phyloP scores from a whole-genome alignment of 306 rosid genomes.

The Betula pendula region DNA sequence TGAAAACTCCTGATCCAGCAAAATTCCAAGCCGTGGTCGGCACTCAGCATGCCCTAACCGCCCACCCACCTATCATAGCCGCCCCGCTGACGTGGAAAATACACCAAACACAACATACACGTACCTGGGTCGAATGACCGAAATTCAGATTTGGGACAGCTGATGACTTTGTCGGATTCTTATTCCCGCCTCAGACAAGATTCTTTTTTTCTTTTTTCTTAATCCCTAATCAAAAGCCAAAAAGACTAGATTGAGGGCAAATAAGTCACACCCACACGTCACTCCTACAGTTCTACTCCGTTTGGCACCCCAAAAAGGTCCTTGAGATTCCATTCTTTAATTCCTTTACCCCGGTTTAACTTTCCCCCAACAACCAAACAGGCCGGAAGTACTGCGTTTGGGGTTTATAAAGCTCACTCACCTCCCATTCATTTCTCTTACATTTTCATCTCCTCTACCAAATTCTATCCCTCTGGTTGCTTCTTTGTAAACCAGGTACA shows the following conservation, averaged over 20 bases:
- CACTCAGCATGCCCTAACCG: constrained; percentile 30
- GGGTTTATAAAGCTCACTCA: constrained; percentile 1
- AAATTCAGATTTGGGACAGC: background rate
- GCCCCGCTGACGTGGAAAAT: constrained; percentile 16
- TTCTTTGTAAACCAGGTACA: background rate
- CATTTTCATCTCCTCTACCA: constrained; percentile 29
- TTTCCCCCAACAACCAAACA: constrained; percentile 29
- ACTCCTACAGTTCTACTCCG: background rate
- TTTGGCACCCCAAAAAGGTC: constrained; percentile 20
- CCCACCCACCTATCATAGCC: constrained; percentile 28
- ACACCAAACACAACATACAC: background rate
- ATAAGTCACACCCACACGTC: background rate
- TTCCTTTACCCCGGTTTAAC: background rate
- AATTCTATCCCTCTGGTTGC: background rate
- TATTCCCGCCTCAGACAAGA: constrained; percentile 15
- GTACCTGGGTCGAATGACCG: background rate
- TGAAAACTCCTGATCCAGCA: background rate
- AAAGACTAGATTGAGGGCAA: too few relatives aligned
- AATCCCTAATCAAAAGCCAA: background rate
- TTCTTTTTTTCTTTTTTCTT: background rate
- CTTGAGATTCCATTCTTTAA: background rate
- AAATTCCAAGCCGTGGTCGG: constrained; percentile 26
- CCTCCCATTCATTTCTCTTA: constrained; percentile 13
- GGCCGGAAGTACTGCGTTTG: constrained; percentile 27
- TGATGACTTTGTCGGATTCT: background rate